Conservation (phyloP, 352 stramenopile genomes). For the Globisporangium splendens region DNA sequence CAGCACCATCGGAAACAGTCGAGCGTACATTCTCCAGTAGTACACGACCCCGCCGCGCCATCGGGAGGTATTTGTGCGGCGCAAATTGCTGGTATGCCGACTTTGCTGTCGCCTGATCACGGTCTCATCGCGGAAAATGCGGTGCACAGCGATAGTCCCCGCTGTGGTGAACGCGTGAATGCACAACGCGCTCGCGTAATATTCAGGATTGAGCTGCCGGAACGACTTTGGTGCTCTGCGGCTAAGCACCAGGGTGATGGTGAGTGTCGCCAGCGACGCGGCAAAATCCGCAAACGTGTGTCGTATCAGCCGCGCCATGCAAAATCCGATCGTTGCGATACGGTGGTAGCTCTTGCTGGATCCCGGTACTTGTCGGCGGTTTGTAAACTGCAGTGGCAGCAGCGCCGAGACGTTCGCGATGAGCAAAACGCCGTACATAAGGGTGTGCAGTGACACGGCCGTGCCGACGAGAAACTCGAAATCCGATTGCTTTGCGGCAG, state of each 20-base stretch:
- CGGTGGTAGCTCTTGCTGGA: too few relatives aligned
- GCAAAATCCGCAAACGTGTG: conserved; percentile 12
- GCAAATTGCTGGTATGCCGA: background rate
- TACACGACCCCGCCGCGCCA: background rate
- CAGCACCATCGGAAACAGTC: conserved; percentile 15
- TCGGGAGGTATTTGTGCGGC: too few relatives aligned
- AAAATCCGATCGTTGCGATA: conserved; percentile 4
- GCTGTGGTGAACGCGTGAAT: conserved; percentile 21
- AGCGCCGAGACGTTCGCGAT: background rate
- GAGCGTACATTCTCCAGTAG: conserved; percentile 12
- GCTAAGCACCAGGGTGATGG: background rate
- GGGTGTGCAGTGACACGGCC: conserved; percentile 13
- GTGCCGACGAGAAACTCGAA: conserved; percentile 22
- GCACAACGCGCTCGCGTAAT: conserved; percentile 21
- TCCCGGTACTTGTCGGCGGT: background rate
- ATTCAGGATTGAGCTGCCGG: conserved; percentile 19
- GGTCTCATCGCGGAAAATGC: conserved; percentile 23
- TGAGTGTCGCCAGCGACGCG: background rate
- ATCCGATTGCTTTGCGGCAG: conserved; percentile 20
- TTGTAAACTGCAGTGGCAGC: conserved; percentile 11
- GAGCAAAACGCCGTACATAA: conserved; percentile 11
- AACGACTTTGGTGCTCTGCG: background rate
- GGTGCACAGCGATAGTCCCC: conserved; percentile 13
- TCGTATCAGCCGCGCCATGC: background rate
- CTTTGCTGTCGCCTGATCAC: background rate